Percentiles rank a stretch among this genome's conserved stretches.
phyloP scores from a whole-genome alignment of 2,329 filamentous ascomycete species.

The Hypoxylon sp. region DNA sequence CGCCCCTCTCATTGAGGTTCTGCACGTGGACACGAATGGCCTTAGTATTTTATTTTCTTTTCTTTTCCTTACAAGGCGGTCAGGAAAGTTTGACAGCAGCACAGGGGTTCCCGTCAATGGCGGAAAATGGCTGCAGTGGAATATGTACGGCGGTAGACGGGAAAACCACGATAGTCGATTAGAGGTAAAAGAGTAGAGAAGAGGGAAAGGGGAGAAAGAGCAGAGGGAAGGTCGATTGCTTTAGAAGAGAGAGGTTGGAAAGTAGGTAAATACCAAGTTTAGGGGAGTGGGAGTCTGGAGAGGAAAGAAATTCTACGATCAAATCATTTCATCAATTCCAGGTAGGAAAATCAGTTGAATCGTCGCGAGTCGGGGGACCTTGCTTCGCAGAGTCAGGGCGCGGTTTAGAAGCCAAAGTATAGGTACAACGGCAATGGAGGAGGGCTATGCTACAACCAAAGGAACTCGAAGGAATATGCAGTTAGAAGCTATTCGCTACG shows the following conservation, averaged over 20 bases:
- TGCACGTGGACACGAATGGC: constrained; percentile 41
- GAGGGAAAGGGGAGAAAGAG: constrained; percentile 7
- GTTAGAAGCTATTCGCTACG: constrained; percentile 13
- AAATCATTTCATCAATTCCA: constrained; percentile 42
- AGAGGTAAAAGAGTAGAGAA: constrained; percentile 15
- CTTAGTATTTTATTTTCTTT: constrained; percentile 30
- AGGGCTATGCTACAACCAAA: constrained; percentile 20
- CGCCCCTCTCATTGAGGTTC: constrained; percentile 34
- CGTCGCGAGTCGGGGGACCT: constrained; percentile 39
- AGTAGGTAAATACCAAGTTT: constrained; percentile 45
- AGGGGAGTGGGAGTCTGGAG: constrained; percentile 41
- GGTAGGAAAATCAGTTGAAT: constrained; percentile 26
- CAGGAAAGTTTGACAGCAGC: constrained; percentile 30
- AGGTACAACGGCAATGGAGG: constrained; percentile 19
- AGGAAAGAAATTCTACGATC: constrained; percentile 46
- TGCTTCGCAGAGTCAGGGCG: constrained; percentile 41
- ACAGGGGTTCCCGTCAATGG: constrained; percentile 34
- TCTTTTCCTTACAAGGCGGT: constrained; percentile 38
- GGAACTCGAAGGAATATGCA: constrained; percentile 18
- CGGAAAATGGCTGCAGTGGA: constrained; percentile 22
- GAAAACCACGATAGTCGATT: constrained; percentile 32
- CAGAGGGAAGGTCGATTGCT: constrained; percentile 40
- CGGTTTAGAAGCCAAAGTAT: constrained; percentile 24
- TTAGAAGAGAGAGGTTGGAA: constrained; percentile 46
- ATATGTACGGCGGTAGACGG: constrained; percentile 26